A percentile compares a stretch with the other conserved stretches of the same genome.
phyloP scores from a whole-genome alignment of 192 early-diverging fungal species.

The Coemansia sp. region DNA sequence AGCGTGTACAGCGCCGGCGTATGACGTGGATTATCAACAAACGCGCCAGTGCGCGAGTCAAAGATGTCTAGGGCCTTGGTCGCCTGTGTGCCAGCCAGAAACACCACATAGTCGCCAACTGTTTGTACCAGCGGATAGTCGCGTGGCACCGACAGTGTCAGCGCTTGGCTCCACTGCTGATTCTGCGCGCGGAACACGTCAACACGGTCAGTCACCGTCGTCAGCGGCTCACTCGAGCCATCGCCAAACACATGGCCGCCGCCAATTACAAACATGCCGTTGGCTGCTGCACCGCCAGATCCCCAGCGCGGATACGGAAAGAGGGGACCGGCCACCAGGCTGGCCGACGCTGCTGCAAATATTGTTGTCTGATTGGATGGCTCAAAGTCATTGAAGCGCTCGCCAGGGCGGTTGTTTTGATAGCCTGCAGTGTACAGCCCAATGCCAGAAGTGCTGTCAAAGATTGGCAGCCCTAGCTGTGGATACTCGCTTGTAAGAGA shows the following conservation, averaged over 20 bases:
- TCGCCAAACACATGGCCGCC: slow-evolving; percentile 44
- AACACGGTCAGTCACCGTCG: slow-evolving; percentile 37
- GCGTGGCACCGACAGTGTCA: slow-evolving; percentile 35
- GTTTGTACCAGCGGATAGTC: slow-evolving; percentile 46
- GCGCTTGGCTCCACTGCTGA: slow-evolving; percentile 31
- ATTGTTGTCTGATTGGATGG: slow-evolving; percentile 39
- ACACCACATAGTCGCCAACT: slow-evolving; percentile 48
- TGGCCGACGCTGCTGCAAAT: slow-evolving; percentile 14
- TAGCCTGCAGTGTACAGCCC: slow-evolving; percentile 43
- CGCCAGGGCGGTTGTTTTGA: slow-evolving; percentile 48
- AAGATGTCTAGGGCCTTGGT: slow-evolving; percentile 51
- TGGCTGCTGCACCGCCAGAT: slow-evolving; percentile 42
- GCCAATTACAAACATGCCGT: slow-evolving; percentile 49
- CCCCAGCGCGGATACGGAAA: slow-evolving; percentile 52
- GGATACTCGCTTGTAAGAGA: slow-evolving; percentile 23
- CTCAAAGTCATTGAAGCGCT: slow-evolving; percentile 55
- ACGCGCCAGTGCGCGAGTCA: slow-evolving; percentile 27
- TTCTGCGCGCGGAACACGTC: slow-evolving; percentile 31
- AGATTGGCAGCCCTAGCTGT: slow-evolving; percentile 39
- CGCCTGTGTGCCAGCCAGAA: slow-evolving; percentile 29
- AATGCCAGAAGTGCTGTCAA: slow-evolving; percentile 17
- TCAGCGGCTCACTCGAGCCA: slow-evolving; percentile 13
- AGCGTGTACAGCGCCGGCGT: slow-evolving; percentile 37
- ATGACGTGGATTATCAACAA: slow-evolving; percentile 23
- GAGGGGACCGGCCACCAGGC: slow-evolving; percentile 8